These are phyloP conservation scores for Anthoceros angustus DNA, from an alignment of 225 moss, liverwort and hornwort species.

Conservation along the genomic window DNA sequence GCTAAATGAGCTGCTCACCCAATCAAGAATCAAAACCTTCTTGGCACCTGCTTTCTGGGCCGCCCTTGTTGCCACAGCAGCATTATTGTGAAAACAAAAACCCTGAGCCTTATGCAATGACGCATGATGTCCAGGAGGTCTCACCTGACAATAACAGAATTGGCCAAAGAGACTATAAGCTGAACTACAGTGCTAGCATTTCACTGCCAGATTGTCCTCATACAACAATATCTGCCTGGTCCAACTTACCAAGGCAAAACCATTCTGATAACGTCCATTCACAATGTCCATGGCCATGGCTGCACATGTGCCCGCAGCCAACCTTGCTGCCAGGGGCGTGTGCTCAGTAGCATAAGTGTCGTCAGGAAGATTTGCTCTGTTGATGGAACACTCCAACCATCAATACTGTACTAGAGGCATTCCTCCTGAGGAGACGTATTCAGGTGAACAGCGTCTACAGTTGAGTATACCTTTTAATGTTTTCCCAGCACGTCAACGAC, in stretches of 20 bases:
- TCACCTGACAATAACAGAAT: constrained; percentile 26
- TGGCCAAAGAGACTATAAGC: not conserved
- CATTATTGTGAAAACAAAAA: constrained; percentile 94
- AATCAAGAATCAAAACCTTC: constrained; percentile 80
- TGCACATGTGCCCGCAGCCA: constrained; percentile 87
- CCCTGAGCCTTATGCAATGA: constrained; percentile 40
- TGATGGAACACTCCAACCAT: too few relatives aligned
- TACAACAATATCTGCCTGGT: not conserved
- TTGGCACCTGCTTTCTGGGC: constrained; percentile 78
- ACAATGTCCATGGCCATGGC: constrained; percentile 71
- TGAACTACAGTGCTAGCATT: not conserved
- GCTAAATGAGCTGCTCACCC: constrained; percentile 21
- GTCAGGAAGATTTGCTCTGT: too few relatives aligned
- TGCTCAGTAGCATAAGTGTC: constrained; percentile 27
- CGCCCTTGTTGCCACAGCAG: constrained; percentile 83
- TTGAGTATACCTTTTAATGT: too few relatives aligned
- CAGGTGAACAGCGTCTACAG: too few relatives aligned
- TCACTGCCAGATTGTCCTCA: not conserved
- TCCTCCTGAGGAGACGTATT: too few relatives aligned
- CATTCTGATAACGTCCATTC: constrained; percentile 72
- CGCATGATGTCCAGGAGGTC: constrained; percentile 97
- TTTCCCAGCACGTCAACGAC: too few relatives aligned
- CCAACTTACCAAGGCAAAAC: constrained; percentile 47
- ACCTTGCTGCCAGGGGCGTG: constrained; percentile 73
- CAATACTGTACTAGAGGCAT: too few relatives aligned